These are phyloP conservation scores for Fraxinus sp. DNA, from an alignment of 305 asterid genomes.

Conservation along the genomic window DNA sequence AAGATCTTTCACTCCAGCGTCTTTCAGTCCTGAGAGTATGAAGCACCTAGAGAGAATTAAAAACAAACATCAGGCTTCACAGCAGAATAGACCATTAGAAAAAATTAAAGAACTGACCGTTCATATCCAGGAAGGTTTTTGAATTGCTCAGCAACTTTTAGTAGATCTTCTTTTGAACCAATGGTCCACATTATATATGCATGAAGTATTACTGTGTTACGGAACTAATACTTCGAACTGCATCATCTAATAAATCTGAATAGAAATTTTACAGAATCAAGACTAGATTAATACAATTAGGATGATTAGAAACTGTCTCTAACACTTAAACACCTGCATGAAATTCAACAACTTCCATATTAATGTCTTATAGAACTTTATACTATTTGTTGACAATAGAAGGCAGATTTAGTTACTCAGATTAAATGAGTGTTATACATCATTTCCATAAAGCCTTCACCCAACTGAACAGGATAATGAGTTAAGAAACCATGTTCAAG, in stretches of 20 bases:
- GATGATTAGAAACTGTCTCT: not conserved
- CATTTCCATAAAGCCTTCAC: not conserved
- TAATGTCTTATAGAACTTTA: not conserved
- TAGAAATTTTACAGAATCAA: not conserved
- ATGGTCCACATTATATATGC: not conserved
- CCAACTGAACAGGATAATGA: not conserved
- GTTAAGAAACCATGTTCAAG: not conserved
- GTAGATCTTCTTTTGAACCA: slow-evolving; percentile 68
- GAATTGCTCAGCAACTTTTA: slow-evolving; percentile 69
- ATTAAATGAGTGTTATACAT: not conserved
- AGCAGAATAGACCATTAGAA: slow-evolving; percentile 2
- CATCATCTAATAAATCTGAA: not conserved
- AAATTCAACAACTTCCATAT: not conserved
- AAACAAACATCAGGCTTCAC: slow-evolving; percentile 32
- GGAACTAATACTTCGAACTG: slow-evolving; percentile 5
- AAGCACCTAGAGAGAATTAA: slow-evolving; percentile 52
- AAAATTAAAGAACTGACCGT: slow-evolving; percentile 42
- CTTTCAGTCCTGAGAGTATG: slow-evolving; percentile 87
- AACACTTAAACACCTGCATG: not conserved
- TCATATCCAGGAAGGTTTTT: slow-evolving; percentile 84
- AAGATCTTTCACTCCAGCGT: slow-evolving; percentile 79
- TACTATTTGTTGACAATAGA: not conserved
- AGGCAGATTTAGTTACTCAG: not conserved
- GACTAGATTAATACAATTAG: not conserved
- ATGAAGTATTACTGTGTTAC: not conserved